Base-by-base conservation (phyloP, 2,329 filamentous ascomycete species). In the Fusarium musae region DNA sequence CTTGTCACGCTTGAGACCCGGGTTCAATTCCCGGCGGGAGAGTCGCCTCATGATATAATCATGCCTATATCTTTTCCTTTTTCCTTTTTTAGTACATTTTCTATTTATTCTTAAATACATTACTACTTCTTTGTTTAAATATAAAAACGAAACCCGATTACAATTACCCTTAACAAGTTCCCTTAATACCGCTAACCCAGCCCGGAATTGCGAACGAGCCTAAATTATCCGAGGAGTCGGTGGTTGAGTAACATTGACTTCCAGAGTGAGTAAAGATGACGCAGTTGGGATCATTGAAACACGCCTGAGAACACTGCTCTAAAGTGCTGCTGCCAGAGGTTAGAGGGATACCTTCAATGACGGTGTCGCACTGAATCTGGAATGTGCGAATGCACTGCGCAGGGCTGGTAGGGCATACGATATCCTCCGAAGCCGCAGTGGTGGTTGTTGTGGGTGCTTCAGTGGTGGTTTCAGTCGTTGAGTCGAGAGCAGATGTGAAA, bases 221-320 rank as follows among this genome's bases (percentile, higher is more conserved):
- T 32, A 1, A 0, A 2, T 49, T 49, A 10, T 32, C 5, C 1
- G 28, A 6, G 28, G 46, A 0, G 7, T 32, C 5, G 0, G 6
- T 6, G 7, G 46, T 32, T n/a, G 19, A 6, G 21, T 17, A 49
- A 17, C 28, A 32, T 49, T 32, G 28, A 5, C 6, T n/a, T 32
- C 46, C 28, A 32, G 46, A 17, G 7, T 32, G 46, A 32, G 21
- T 49, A 17, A 32, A 49, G 7, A 49, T 17, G 10, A 32, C 28
- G 10, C 46, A 49, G 28, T 7, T 4, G 0, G 46, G 28, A n/a
- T 9, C 5, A 10, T n/a, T 32, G 7, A 49, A 9, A 12, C 46
- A 49, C 3, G 6, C 28, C 10, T 49, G 28, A 9, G 46, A 10
- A 32, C 46, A 49, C 12, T 49, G 1, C 4, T 49, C 46, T 17